These are phyloP conservation scores for Monosporascus sp. DNA, from an alignment of 2,329 filamentous ascomycete species.

Conservation along the genomic window DNA sequence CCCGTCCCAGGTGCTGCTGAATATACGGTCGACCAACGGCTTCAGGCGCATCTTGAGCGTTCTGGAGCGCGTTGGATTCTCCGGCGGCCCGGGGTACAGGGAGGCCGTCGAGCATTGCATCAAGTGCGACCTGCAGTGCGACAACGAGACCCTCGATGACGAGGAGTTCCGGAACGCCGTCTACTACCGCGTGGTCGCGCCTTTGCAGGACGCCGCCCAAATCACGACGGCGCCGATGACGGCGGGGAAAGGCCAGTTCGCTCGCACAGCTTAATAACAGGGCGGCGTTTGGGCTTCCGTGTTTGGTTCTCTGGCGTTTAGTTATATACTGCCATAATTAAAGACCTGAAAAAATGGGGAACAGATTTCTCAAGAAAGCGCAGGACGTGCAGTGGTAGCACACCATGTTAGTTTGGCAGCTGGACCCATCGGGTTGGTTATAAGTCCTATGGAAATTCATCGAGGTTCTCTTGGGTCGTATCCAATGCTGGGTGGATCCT, in stretches of 20 bases:
- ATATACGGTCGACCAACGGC: constrained; percentile 3
- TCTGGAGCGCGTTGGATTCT: constrained; percentile 5
- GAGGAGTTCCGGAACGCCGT: constrained; percentile 9
- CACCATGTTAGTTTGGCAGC: too few relatives aligned
- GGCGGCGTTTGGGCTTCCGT: too few relatives aligned
- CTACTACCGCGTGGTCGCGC: constrained; percentile 8
- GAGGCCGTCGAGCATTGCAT: constrained; percentile 9
- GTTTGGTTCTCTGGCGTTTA: too few relatives aligned
- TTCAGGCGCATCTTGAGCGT: constrained; percentile 5
- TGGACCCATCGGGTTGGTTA: too few relatives aligned
- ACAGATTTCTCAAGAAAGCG: too few relatives aligned
- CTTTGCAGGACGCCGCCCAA: constrained; percentile 5
- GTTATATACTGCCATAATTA: too few relatives aligned
- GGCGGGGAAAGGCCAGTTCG: neutral
- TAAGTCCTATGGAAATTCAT: too few relatives aligned
- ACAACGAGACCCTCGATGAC: constrained; percentile 6
- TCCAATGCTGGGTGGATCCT: too few relatives aligned
- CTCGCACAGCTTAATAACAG: neutral
- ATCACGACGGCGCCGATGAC: constrained; percentile 5
- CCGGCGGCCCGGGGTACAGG: constrained; percentile 4
- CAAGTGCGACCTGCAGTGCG: constrained; percentile 8
- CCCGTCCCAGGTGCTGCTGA: constrained; percentile 1
- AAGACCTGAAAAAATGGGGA: too few relatives aligned
- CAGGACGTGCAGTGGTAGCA: too few relatives aligned
- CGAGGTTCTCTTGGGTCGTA: too few relatives aligned